Percentiles rank a stretch among this genome's conserved stretches.
These are phyloP conservation scores for Pseudogymnoascus sp. DNA, from an alignment of 2,329 filamentous ascomycete genomes.

Conservation along the genomic window DNA sequence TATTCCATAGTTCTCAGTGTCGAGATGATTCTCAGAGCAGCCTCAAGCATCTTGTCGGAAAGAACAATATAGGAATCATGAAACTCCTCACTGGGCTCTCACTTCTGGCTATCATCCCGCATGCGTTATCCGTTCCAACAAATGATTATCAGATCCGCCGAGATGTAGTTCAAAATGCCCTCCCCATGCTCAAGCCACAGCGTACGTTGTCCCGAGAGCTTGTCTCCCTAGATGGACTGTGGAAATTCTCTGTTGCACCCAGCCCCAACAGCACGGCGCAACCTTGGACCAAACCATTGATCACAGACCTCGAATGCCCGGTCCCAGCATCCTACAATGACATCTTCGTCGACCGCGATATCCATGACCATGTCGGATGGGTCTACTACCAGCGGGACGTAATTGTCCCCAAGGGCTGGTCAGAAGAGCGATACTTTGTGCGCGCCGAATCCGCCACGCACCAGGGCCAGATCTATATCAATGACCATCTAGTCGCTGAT, in stretches of 20 bases:
- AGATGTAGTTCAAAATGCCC: neutral
- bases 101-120: neutral
- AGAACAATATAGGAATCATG: neutral
- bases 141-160: neutral
- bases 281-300: neutral
- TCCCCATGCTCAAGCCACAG: constrained; percentile 20
- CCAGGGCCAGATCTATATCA: constrained; percentile 24
- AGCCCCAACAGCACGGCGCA: neutral
- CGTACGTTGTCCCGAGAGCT: constrained; percentile 14
- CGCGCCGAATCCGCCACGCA: constrained; percentile 27
- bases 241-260: constrained; percentile 18
- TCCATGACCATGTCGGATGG: constrained; percentile 29
- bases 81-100: constrained; percentile 1
- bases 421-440: constrained; percentile 18
- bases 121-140: neutral
- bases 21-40: neutral
- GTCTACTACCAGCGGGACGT: constrained; percentile 27
- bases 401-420: constrained; percentile 21
- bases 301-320: constrained; percentile 11
- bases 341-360: constrained; percentile 19
- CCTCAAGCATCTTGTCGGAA: neutral
- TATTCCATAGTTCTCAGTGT: neutral
- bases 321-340: constrained; percentile 26
- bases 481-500: constrained; percentile 22
- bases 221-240: constrained; percentile 21